phyloP scores from a whole-genome alignment of 2,329 filamentous ascomycete species.

The Xylaria sp. region DNA sequence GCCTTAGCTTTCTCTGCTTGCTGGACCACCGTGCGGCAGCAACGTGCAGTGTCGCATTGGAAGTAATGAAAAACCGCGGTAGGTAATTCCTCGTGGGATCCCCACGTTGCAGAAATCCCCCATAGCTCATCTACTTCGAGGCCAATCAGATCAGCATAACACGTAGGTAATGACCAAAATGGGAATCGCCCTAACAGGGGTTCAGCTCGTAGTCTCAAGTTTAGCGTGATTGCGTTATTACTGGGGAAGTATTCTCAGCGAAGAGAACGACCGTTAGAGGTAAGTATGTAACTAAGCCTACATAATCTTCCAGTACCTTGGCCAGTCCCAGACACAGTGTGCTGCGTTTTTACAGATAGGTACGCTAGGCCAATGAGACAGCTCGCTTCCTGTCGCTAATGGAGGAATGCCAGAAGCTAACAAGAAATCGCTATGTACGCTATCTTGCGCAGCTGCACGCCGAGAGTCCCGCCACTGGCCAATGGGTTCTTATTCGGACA shows the following conservation, averaged over 20 bases:
- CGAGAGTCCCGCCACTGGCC: conserved; percentile 40
- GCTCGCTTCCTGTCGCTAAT: conserved; percentile 22
- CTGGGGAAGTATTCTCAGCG: conserved; percentile 19
- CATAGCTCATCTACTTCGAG: conserved; percentile 17
- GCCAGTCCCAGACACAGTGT: conserved; percentile 28
- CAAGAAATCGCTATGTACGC: conserved; percentile 31
- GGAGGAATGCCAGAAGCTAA: conserved; percentile 43
- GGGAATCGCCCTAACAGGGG: conserved; percentile 44
- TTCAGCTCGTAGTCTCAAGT: conserved; percentile 27
- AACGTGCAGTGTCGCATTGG: conserved; percentile 26
- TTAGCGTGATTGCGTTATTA: conserved; percentile 44
- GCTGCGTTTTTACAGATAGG: neutral
- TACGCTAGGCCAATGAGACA: conserved; percentile 13
- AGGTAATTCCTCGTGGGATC: conserved; percentile 24
- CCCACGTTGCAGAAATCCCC: conserved; percentile 30
- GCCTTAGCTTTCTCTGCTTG: conserved; percentile 16
- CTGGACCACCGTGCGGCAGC: conserved; percentile 26
- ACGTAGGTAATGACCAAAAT: conserved; percentile 41
- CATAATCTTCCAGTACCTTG: conserved; percentile 23
- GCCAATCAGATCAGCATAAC: conserved; percentile 42
- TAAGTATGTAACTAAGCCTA: conserved; percentile 17
- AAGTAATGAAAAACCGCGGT: conserved; percentile 15
- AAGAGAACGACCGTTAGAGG: conserved; percentile 14
- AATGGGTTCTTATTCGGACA: conserved; percentile 47
- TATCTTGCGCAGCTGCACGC: conserved; percentile 40